Conservation (phyloP, 345 rosid genomes). For the Odontarrhena argentea region DNA sequence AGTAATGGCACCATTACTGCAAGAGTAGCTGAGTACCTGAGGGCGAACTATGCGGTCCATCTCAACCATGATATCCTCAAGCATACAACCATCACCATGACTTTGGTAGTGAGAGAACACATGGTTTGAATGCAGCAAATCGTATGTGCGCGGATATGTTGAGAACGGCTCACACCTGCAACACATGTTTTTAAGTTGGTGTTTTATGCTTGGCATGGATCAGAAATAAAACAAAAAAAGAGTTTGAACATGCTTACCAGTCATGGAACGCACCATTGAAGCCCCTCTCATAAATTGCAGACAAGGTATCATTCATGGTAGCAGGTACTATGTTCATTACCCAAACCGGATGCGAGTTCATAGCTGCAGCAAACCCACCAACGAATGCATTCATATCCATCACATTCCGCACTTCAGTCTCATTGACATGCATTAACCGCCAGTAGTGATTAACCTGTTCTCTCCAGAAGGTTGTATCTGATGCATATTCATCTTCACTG, state of each 20-base stretch:
- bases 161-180: constrained; percentile 94
- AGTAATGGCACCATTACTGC: constrained; percentile 2
- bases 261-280: constrained; percentile 82
- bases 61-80: constrained; percentile 90
- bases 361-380: constrained; percentile 81
- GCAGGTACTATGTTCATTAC: constrained; percentile 89
- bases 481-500: constrained; percentile 56
- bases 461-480: constrained; percentile 68
- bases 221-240: not conserved
- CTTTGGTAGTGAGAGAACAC: constrained; percentile 62
- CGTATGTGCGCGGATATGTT: constrained; percentile 88
- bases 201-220: constrained; percentile 7
- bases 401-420: constrained; percentile 64
- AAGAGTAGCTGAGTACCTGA: constrained; percentile 51
- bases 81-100: constrained; percentile 58
- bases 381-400: constrained; percentile 89
- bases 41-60: constrained; percentile 88
- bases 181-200: not conserved
- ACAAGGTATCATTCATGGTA: constrained; percentile 68
- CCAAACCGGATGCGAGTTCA: constrained; percentile 73
- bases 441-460: constrained; percentile 69
- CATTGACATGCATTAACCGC: constrained; percentile 62
- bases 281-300: constrained; percentile 76
- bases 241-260: constrained; percentile 58
- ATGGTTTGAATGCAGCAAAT: constrained; percentile 76